Percentiles rank a stretch among this genome's conserved stretches.
Conservation (phyloP, 1,284 basidiomycete species). For the Trametes sp. region DNA sequence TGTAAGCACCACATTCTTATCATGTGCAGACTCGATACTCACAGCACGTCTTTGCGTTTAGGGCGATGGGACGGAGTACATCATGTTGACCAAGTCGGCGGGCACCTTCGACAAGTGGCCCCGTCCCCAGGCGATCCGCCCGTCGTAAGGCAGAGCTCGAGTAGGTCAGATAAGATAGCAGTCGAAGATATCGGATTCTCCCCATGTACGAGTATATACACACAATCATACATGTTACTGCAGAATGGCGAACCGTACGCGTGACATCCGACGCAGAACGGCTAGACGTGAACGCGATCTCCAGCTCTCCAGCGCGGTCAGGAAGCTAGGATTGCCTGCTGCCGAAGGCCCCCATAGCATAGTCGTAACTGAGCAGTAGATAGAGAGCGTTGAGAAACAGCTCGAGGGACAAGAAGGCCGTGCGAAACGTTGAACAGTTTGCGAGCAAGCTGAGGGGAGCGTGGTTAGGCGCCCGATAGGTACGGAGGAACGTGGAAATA, state of each 20-base stretch:
- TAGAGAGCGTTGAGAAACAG: no score
- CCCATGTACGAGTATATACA: not conserved
- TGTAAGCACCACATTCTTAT: conserved; percentile 41
- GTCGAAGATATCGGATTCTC: not conserved
- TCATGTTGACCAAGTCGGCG: conserved; percentile 8
- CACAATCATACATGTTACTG: not conserved
- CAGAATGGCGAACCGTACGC: not conserved
- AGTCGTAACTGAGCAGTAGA: no score
- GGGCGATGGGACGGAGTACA: conserved; percentile 28
- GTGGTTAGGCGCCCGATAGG: not conserved
- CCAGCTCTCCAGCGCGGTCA: no score
- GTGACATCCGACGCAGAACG: not conserved
- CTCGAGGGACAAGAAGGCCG: no score
- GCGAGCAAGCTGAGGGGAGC: no score
- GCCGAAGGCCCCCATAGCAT: no score
- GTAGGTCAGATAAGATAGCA: not conserved
- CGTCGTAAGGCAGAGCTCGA: no score
- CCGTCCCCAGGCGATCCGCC: conserved; percentile 25
- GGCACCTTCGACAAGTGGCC: conserved; percentile 30
- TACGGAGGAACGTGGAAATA: not conserved
- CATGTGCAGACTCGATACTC: not conserved
- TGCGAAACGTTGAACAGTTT: no score
- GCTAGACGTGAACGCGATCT: no score
- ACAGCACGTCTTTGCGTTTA: not conserved
- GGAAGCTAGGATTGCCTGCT: no score